Conservation (phyloP, 768 basidiomycete genomes). For the Serendipita indica region DNA sequence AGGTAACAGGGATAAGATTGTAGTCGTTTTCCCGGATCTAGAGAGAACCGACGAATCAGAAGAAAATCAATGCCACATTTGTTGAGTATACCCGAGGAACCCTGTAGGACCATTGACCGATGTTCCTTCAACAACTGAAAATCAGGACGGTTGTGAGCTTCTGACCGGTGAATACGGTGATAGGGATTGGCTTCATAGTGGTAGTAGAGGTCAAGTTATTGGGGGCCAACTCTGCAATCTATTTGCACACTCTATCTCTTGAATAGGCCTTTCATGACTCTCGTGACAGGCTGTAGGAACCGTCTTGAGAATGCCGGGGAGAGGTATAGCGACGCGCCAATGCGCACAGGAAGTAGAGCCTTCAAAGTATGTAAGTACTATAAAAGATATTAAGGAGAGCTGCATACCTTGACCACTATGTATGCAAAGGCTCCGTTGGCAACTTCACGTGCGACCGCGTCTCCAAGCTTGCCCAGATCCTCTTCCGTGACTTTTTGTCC, state of each 20-base stretch:
- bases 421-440: constrained; percentile 77
- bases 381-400: neutral
- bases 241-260: neutral
- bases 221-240: neutral
- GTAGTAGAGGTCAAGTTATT: neutral
- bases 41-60: constrained; percentile 13
- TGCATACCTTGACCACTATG: constrained; percentile 54
- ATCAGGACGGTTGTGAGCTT: constrained; percentile 11
- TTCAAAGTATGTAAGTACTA: constrained; percentile 19
- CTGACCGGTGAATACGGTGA: constrained; percentile 85
- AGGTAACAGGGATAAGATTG: constrained; percentile 25
- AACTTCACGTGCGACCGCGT: constrained; percentile 52
- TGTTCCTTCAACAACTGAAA: too few relatives aligned
- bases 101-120: too few relatives aligned
- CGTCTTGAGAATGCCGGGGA: constrained; percentile 57
- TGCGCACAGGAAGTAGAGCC: constrained; percentile 60
- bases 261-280: neutral
- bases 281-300: constrained; percentile 46
- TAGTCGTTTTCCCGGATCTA: constrained; percentile 20
- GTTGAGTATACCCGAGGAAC: neutral
- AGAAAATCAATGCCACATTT: constrained; percentile 14
- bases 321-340: constrained; percentile 57
- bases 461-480: constrained; percentile 14
- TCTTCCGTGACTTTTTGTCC: constrained; percentile 16
- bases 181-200: constrained; percentile 41